Conservation (phyloP, 805 yeast species). For the Ogataea allantospora region DNA sequence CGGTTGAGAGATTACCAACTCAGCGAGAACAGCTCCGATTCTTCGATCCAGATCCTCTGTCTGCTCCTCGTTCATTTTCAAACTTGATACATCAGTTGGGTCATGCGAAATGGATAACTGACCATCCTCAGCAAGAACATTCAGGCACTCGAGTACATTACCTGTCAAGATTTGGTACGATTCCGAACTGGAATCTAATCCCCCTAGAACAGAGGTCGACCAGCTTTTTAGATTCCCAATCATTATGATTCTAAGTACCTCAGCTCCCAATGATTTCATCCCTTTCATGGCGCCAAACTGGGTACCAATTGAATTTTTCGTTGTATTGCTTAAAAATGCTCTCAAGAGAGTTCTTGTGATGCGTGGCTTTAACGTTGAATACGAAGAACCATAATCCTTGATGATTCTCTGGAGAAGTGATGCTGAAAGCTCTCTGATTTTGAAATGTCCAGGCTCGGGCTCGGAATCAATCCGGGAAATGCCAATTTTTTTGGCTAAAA, state of each 20-base stretch:
- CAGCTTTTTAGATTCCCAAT: conserved; percentile 84
- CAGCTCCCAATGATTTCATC: conserved; percentile 77
- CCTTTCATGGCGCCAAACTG: conserved; percentile 92
- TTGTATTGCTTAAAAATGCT: conserved; percentile 71
- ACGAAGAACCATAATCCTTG: conserved; percentile 75
- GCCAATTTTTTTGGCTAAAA: conserved; percentile 89
- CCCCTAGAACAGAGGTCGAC: conserved; percentile 56
- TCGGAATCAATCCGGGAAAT: conserved; percentile 22
- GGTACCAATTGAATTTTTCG: conserved; percentile 81
- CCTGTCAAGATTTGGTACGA: conserved; percentile 38
- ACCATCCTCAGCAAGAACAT: conserved; percentile 42
- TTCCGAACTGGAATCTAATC: conserved; percentile 21
- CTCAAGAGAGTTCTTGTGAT: conserved; percentile 89
- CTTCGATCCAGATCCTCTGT: conserved; percentile 47
- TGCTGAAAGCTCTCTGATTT: conserved; percentile 86
- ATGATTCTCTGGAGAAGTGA: conserved; percentile 78
- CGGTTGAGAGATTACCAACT: conserved; percentile 44
- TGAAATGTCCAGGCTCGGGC: conserved; percentile 39
- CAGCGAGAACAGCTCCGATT: conserved; percentile 60
- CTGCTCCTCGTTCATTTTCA: conserved; percentile 26
- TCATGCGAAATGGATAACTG: conserved; percentile 19
- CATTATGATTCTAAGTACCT: conserved; percentile 79
- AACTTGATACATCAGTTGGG: conserved; percentile 38
- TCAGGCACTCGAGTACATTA: conserved; percentile 53
- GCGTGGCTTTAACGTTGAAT: conserved; percentile 86